Percentiles rank a stretch among this genome's conserved stretches.
phyloP scores from a whole-genome alignment of 2,329 filamentous ascomycete genomes.

The Nemania abortiva region DNA sequence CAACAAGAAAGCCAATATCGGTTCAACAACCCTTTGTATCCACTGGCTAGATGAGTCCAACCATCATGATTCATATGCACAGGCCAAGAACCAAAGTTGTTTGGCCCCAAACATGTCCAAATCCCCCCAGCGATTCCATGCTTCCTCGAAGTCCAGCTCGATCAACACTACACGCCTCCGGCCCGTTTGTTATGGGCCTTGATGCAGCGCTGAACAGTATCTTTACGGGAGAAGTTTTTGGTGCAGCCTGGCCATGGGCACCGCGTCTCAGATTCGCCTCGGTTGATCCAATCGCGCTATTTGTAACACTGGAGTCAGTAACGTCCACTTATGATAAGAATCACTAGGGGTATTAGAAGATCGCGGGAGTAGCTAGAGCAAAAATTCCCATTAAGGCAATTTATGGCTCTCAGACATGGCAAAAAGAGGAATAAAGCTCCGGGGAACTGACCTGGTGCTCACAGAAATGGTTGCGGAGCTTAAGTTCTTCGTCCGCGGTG shows the following conservation, averaged over 20 bases:
- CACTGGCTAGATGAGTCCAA: too few relatives aligned
- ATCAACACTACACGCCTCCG: neutral
- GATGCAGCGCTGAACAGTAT: slow-evolving; percentile 19
- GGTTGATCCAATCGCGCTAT: too few relatives aligned
- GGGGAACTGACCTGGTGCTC: neutral
- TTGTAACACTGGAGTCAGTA: slow-evolving; percentile 46
- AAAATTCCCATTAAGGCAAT: neutral
- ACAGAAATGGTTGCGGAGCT: neutral
- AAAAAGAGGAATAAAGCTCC: neutral
- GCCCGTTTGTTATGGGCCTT: slow-evolving; percentile 19
- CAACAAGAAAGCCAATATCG: too few relatives aligned
- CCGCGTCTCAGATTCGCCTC: neutral
- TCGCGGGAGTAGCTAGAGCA: too few relatives aligned
- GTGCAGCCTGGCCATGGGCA: slow-evolving; percentile 28
- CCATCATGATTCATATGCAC: too few relatives aligned
- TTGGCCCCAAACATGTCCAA: too few relatives aligned
- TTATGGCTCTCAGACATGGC: neutral
- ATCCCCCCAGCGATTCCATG: neutral
- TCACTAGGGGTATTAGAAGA: neutral
- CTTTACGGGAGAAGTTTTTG: neutral
- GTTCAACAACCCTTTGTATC: too few relatives aligned
- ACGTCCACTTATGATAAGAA: neutral
- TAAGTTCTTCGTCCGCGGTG: neutral
- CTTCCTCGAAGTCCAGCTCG: neutral
- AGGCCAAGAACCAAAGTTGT: too few relatives aligned